Conservation (phyloP, 2,329 filamentous ascomycete species). For the Hirsutella thompsonii region DNA sequence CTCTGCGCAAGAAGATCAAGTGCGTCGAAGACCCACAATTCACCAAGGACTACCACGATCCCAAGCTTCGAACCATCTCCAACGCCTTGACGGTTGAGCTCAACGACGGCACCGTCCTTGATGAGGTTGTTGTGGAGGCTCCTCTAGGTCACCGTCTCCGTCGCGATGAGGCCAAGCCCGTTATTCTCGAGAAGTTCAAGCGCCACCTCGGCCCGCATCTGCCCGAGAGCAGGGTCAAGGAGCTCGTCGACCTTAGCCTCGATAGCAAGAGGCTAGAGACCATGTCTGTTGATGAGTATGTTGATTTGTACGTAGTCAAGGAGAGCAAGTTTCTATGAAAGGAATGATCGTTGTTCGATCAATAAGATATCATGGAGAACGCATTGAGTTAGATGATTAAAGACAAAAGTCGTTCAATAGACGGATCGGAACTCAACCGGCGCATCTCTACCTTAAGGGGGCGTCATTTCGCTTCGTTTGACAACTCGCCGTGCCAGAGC, state of each 20-base stretch:
- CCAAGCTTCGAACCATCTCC: slow-evolving; percentile 84
- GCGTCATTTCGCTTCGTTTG: too few species aligned
- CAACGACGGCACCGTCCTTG: slow-evolving; percentile 83
- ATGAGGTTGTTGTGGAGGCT: slow-evolving; percentile 86
- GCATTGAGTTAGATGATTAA: too few species aligned
- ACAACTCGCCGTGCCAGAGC: too few species aligned
- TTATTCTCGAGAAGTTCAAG: slow-evolving; percentile 92
- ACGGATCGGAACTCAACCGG: too few species aligned
- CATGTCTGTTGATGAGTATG: slow-evolving; percentile 82
- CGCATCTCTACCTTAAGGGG: too few species aligned
- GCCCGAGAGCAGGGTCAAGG: slow-evolving; percentile 60
- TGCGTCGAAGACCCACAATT: slow-evolving; percentile 95
- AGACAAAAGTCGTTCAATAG: too few species aligned
- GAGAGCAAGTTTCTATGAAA: slow-evolving; percentile 41
- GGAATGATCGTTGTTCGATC: too few species aligned
- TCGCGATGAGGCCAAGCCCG: slow-evolving; percentile 93
- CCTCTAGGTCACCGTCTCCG: slow-evolving; percentile 85
- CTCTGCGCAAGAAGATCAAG: slow-evolving; percentile 81
- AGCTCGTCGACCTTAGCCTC: slow-evolving; percentile 69
- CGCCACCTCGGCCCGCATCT: slow-evolving; percentile 81
- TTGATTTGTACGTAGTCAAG: slow-evolving; percentile 64
- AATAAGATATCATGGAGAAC: too few species aligned
- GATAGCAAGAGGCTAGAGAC: slow-evolving; percentile 63
- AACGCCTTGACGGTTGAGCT: slow-evolving; percentile 92
- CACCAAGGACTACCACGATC: slow-evolving; percentile 92